Conservation (phyloP, 2,329 filamentous ascomycete genomes). For the Neonectria magnoliae region DNA sequence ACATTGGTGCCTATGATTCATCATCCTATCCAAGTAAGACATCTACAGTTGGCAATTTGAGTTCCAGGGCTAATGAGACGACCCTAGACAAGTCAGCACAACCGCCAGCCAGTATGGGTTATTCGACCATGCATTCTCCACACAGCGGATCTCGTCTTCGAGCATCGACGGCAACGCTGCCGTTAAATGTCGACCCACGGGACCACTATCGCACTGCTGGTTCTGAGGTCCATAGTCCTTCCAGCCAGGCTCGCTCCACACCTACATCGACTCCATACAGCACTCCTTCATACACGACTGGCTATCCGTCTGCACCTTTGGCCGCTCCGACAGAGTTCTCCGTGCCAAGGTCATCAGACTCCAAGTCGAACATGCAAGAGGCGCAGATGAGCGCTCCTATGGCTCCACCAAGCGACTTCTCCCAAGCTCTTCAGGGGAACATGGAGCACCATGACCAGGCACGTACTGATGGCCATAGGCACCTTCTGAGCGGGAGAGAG, state of each 20-base stretch:
- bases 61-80: conserved; percentile 28
- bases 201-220: conserved; percentile 55
- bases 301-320: conserved; percentile 64
- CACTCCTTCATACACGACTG: conserved; percentile 58
- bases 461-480: conserved; percentile 15
- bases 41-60: background rate
- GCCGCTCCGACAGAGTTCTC: conserved; percentile 65
- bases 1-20: conserved; percentile 61
- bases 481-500: conserved; percentile 36
- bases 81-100: conserved; percentile 57
- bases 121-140: conserved; percentile 55
- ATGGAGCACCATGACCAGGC: conserved; percentile 22
- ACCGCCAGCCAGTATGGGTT: conserved; percentile 61
- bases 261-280: conserved; percentile 53
- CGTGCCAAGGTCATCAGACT: conserved; percentile 31
- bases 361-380: conserved; percentile 53
- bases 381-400: conserved; percentile 66
- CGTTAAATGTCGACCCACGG: conserved; percentile 57
- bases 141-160: conserved; percentile 59
- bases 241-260: conserved; percentile 28
- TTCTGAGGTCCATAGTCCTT: conserved; percentile 22
- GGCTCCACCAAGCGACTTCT: conserved; percentile 62
- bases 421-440: conserved; percentile 56
- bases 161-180: conserved; percentile 59
- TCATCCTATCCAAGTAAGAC: conserved; percentile 63